A percentile compares a stretch with the other conserved stretches of the same genome.
phyloP scores from a whole-genome alignment of 768 basidiomycete genomes.

The Suillus alpinus region DNA sequence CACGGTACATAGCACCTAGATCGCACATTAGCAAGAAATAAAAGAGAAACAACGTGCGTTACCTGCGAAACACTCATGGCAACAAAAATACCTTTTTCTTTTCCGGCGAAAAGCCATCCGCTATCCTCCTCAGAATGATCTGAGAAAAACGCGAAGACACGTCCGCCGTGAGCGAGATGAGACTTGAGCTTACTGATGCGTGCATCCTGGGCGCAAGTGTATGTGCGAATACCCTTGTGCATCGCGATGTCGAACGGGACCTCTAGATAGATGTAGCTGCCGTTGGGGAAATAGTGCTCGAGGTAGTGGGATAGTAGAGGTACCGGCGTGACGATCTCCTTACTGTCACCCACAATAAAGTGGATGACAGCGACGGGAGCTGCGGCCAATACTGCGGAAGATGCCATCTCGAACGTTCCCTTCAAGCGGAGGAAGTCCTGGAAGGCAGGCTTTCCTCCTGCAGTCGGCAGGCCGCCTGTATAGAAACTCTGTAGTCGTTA shows the following conservation, averaged over 20 bases:
- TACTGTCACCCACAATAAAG: neutral
- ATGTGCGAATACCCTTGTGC: neutral
- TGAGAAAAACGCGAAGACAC: neutral
- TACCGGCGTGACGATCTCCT: neutral
- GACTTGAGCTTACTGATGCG: neutral
- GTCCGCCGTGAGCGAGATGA: neutral
- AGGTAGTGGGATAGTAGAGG: neutral
- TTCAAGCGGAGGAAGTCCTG: neutral
- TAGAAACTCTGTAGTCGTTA: neutral
- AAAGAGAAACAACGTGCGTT: neutral
- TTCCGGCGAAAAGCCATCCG: neutral
- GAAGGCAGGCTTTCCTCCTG: neutral
- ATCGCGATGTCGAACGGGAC: neutral
- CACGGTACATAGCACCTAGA: neutral
- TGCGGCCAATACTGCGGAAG: neutral
- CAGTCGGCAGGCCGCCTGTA: neutral
- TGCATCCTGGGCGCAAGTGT: neutral
- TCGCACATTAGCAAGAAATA: neutral
- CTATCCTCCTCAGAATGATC: neutral
- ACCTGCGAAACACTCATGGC: neutral
- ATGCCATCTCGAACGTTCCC: neutral
- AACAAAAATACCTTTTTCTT: neutral
- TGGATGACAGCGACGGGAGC: neutral
- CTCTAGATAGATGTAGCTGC: neutral
- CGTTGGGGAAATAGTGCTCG: neutral